Base-by-base conservation (phyloP, 2,329 filamentous ascomycete genomes). In the Aspergillus niger region DNA sequence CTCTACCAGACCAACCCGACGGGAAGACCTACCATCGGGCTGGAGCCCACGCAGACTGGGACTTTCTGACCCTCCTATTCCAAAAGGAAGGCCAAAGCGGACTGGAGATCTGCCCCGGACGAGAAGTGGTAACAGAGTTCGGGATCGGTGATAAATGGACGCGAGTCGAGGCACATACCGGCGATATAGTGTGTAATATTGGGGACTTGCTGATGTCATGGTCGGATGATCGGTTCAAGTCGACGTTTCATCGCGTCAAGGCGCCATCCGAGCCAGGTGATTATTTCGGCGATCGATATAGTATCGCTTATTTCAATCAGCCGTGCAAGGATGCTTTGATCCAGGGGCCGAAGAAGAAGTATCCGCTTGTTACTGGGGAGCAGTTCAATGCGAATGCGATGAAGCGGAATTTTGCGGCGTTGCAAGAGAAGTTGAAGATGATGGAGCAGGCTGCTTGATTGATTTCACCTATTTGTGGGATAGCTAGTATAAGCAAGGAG, bases 141-240 rank as follows among this genome's bases (percentile, higher is more conserved):
- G 86, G 81, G 0, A 79, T 82, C 49, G 84, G 85, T 1, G 85
- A 89, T 67, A 74, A 73, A 0, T 89, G 87, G 87, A 89, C 86
- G 8, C 85, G 85, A 60, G 81, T 89, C n/a, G 81, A 85, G 62
- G 83, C 83, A 5, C 74, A 70, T 2, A 76, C 77, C 0, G 83
- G 81, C 0, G 82, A 82, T 62, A 85, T 87, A 58, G 83, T 89
- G 8, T 89, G 86, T 72, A 89, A 88, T 66, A 86, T 89, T 62
- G 87, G 87, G 3, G 86, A 89, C 69, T 75, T 89, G 57, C 77
- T 89, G 15, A 89, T 89, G 87, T 83, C 79, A 44, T 88, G 86
- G 86, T 85, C 81, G 28, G 86, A 89, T 68, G 87, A 89, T 71
- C 81, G 86, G 20, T 88, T 89, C 77, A 89, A 89, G 74, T 86